Percentiles rank a stretch among this genome's conserved stretches.
phyloP scores from a whole-genome alignment of 1,284 basidiomycete species.

The Sphagnurus paluster region DNA sequence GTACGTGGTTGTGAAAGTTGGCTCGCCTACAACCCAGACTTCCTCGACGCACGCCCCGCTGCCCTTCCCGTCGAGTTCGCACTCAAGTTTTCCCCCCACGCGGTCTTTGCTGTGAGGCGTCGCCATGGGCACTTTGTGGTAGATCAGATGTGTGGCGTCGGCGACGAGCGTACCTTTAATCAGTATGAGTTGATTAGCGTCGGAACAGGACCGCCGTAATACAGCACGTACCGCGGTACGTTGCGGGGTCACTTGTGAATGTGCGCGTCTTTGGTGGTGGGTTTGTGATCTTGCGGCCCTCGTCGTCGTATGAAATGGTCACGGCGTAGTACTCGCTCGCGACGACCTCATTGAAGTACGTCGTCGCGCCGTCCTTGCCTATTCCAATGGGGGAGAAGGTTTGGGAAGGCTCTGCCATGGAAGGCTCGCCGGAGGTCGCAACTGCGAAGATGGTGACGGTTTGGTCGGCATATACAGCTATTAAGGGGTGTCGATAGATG shows the following conservation, averaged over 20 bases:
- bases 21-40: neutral
- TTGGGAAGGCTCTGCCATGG: too few relatives aligned
- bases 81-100: neutral
- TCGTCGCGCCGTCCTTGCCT: neutral
- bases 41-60: slow-evolving; percentile 6
- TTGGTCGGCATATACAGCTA: too few relatives aligned
- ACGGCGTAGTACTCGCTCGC: neutral
- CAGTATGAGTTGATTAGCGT: neutral
- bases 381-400: neutral
- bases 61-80: slow-evolving; percentile 7
- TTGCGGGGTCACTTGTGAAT: neutral
- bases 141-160: slow-evolving; percentile 4
- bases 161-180: slow-evolving; percentile 1
- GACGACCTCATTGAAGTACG: neutral
- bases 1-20: slow-evolving; percentile 5
- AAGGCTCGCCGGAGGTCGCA: too few relatives aligned
- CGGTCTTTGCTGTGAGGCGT: neutral
- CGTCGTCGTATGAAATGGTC: neutral
- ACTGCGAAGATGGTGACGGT: too few relatives aligned
- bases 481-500: too few relatives aligned
- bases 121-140: neutral
- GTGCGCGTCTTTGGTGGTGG: neutral
- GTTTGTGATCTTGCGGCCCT: neutral
- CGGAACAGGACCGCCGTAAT: too few relatives aligned
- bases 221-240: too few relatives aligned